A percentile compares a stretch with the other conserved stretches of the same genome.
Evolutionary conservation across 805 yeast genomes (phyloP).

Genomic region (Teunomyces barrocoloradensis): DNA sequence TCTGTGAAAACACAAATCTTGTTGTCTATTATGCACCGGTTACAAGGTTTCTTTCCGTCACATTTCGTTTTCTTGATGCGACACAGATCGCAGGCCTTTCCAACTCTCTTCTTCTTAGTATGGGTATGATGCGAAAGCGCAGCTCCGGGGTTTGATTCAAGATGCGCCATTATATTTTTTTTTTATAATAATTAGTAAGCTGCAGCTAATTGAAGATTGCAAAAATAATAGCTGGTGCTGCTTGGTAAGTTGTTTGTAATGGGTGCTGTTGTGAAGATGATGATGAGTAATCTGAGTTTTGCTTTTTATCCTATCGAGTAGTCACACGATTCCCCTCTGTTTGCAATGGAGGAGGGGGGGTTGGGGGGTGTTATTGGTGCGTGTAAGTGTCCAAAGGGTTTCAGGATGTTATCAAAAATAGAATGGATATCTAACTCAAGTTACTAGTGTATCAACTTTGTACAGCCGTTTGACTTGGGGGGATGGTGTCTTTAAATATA

Average conservation of each 20-base stretch:
- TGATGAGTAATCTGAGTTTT: background rate
- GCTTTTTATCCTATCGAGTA: background rate
- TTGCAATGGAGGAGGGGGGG: background rate
- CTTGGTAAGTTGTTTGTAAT: background rate
- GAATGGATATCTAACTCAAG: background rate
- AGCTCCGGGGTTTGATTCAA: background rate
- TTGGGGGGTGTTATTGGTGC: background rate
- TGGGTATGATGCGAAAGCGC: background rate
- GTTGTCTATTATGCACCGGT: constrained; percentile 53
- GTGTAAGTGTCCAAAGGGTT: background rate
- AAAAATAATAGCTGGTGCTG: background rate
- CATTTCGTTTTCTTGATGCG: constrained; percentile 63
- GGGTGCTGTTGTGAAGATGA: background rate
- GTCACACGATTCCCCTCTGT: background rate
- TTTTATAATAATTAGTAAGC: background rate
- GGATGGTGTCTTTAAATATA: background rate
- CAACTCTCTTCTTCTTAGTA: constrained; percentile 52
- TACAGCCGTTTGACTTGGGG: constrained; percentile 2
- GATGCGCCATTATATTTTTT: background rate
- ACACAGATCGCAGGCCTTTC: constrained; percentile 64
- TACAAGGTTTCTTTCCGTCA: constrained; percentile 61
- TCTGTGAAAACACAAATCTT: constrained; percentile 60
- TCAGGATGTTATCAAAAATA: too few species aligned
- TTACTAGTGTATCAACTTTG: background rate
- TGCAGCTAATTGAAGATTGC: background rate